Evolutionary conservation across 1,284 basidiomycete species (phyloP).

Genomic region (Pyrrhoderma noxium): DNA sequence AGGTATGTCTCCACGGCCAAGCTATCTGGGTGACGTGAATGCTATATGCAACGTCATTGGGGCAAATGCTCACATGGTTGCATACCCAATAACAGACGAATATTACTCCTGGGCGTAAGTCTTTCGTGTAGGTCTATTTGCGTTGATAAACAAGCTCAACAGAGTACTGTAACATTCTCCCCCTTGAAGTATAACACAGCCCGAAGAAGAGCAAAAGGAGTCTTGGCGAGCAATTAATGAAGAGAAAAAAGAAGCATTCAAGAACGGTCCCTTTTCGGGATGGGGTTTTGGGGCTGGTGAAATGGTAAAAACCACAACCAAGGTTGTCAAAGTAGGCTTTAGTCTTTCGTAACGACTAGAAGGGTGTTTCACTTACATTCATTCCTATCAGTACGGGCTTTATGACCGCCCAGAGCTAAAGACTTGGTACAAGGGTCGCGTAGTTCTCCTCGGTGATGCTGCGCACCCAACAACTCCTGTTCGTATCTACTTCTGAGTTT

Average conservation of each 20-base stretch:
- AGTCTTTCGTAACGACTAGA: neutral
- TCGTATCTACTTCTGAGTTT: constrained; percentile 19
- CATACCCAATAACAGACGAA: constrained; percentile 31
- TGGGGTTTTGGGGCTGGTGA: constrained; percentile 33
- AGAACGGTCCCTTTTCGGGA: constrained; percentile 26
- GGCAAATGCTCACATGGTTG: constrained; percentile 33
- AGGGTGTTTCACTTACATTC: neutral
- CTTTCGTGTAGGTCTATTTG: neutral
- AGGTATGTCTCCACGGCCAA: constrained; percentile 30
- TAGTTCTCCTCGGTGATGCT: constrained; percentile 42
- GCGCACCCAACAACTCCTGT: constrained; percentile 36
- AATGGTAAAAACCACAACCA: constrained; percentile 30
- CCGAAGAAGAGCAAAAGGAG: constrained; percentile 36
- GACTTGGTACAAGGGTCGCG: constrained; percentile 32
- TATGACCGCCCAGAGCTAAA: constrained; percentile 39
- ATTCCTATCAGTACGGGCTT: constrained; percentile 33
- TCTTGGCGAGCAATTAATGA: constrained; percentile 35
- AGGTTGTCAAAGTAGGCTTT: constrained; percentile 33
- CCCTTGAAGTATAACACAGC: constrained; percentile 29
- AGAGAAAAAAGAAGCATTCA: constrained; percentile 28
- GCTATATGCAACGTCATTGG: constrained; percentile 33
- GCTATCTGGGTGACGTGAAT: constrained; percentile 16
- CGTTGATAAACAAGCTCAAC: neutral
- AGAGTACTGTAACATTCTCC: neutral
- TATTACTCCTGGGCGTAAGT: constrained; percentile 37